These are phyloP conservation scores for Fomitopsis pinicola DNA, from an alignment of 1,284 basidiomycete species.

Conservation along the genomic window DNA sequence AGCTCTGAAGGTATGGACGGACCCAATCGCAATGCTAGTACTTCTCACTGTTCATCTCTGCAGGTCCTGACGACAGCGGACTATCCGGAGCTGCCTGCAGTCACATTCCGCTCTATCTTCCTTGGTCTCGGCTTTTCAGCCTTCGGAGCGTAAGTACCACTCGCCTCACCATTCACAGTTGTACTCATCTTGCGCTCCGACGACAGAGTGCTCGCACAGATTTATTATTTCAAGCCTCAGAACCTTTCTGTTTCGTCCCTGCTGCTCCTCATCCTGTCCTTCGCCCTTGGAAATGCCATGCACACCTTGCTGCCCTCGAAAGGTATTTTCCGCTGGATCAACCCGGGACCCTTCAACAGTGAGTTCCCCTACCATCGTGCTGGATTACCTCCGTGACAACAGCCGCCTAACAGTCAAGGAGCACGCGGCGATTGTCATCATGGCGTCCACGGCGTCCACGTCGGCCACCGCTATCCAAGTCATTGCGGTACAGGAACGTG, in stretches of 20 bases:
- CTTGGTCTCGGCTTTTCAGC: slow-evolving; percentile 44
- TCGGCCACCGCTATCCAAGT: slow-evolving; percentile 30
- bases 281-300: slow-evolving; percentile 38
- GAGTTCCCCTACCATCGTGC: slow-evolving; percentile 1
- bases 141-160: slow-evolving; percentile 23
- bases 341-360: slow-evolving; percentile 54
- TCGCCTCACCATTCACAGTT: not conserved
- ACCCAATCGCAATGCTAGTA: not conserved
- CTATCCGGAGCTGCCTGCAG: slow-evolving; percentile 27
- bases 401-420: slow-evolving; percentile 43
- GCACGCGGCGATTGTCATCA: slow-evolving; percentile 58
- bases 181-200: not conserved
- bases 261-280: slow-evolving; percentile 53
- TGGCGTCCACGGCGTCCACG: slow-evolving; percentile 30
- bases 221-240: slow-evolving; percentile 42
- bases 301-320: slow-evolving; percentile 23
- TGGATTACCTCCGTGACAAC: not conserved
- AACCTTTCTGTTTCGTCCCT: slow-evolving; percentile 55
- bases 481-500: slow-evolving; percentile 23
- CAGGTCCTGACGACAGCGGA: slow-evolving; percentile 32
- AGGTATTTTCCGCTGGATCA: slow-evolving; percentile 34
- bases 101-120: slow-evolving; percentile 46
- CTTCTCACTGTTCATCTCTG: not conserved
- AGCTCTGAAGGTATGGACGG: slow-evolving; percentile 28
- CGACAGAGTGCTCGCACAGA: slow-evolving; percentile 30